phyloP scores from a whole-genome alignment of 2,329 filamentous ascomycete genomes.

The Xylaria hypoxylon region DNA sequence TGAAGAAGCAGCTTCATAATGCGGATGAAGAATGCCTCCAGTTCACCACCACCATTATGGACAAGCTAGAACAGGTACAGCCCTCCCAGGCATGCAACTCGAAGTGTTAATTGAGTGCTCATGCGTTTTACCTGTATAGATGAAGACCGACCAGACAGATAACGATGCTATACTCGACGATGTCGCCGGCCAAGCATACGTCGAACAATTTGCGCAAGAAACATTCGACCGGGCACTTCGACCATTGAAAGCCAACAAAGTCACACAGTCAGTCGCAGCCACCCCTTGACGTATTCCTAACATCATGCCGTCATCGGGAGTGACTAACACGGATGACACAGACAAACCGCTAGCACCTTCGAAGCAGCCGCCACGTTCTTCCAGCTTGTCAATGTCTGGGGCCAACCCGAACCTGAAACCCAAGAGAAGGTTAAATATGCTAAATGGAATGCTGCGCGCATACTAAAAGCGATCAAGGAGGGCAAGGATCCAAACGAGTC shows the following conservation, averaged over 20 bases:
- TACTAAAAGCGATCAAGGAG: constrained; percentile 89
- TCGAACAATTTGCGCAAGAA: constrained; percentile 92
- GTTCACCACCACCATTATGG: constrained; percentile 88
- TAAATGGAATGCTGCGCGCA: constrained; percentile 94
- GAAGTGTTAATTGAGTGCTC: constrained; percentile 30
- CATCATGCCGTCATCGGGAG: background rate
- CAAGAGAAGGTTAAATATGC: constrained; percentile 93
- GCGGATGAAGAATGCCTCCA: constrained; percentile 79
- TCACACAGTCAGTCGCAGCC: constrained; percentile 71
- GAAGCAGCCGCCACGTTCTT: constrained; percentile 93
- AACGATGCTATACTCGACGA: constrained; percentile 91
- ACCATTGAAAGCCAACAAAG: constrained; percentile 83
- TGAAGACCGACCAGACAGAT: constrained; percentile 76
- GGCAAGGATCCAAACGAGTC: constrained; percentile 92
- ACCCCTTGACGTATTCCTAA: background rate
- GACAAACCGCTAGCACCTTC: constrained; percentile 93
- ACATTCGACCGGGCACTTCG: constrained; percentile 87
- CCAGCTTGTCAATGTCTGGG: constrained; percentile 88
- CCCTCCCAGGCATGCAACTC: background rate
- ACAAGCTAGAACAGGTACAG: constrained; percentile 82
- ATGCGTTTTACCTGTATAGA: constrained; percentile 55
- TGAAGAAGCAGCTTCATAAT: constrained; percentile 82
- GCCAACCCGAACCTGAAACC: constrained; percentile 77
- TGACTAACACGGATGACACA: constrained; percentile 51
- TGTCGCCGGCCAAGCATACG: constrained; percentile 85